Percentiles rank a stretch among this genome's conserved stretches.
Evolutionary conservation across 192 early-diverging fungal genomes (phyloP).

Genomic region (Phlyctochytrium bullatum): DNA sequence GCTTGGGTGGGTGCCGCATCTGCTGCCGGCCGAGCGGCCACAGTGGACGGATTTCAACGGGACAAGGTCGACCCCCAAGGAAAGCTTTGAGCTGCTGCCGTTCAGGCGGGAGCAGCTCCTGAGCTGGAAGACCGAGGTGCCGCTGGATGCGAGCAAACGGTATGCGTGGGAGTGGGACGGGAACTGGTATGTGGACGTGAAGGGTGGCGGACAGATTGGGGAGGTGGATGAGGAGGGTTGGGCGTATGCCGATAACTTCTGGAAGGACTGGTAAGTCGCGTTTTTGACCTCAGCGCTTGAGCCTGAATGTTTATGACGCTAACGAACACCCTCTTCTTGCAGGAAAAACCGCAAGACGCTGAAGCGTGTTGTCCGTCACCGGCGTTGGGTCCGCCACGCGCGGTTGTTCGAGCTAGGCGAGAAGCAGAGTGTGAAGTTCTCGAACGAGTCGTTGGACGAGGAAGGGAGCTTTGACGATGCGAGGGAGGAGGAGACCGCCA

Average conservation of each 20-base stretch:
- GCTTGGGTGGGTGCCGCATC: conserved; percentile 58
- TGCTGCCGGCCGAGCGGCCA: conserved; percentile 54
- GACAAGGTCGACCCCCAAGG: conserved; percentile 26
- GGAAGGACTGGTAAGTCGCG: conserved; percentile 21
- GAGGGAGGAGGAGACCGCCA: neutral
- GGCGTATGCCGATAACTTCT: conserved; percentile 62
- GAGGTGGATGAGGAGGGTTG: conserved; percentile 53
- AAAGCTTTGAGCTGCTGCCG: conserved; percentile 14
- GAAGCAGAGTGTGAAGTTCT: conserved; percentile 21
- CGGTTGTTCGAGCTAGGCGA: conserved; percentile 25
- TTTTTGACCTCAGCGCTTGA: neutral
- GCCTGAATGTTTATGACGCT: too few relatives aligned
- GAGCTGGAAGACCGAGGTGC: conserved; percentile 21
- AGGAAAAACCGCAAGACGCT: conserved; percentile 28
- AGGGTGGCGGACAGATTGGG: conserved; percentile 9
- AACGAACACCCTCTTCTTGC: too few relatives aligned
- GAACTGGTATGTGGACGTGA: conserved; percentile 41
- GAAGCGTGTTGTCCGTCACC: conserved; percentile 21
- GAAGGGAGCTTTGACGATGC: neutral
- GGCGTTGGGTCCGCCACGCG: conserved; percentile 27
- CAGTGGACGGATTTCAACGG: conserved; percentile 57
- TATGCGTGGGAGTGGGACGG: conserved; percentile 48
- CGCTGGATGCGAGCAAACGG: conserved; percentile 46
- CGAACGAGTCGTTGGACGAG: neutral
- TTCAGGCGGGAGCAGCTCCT: conserved; percentile 14